Percentiles rank a stretch among this genome's conserved stretches.
These are phyloP conservation scores for Rheum nobile DNA, from an alignment of 148 eudicot genomes.

Conservation along the genomic window DNA sequence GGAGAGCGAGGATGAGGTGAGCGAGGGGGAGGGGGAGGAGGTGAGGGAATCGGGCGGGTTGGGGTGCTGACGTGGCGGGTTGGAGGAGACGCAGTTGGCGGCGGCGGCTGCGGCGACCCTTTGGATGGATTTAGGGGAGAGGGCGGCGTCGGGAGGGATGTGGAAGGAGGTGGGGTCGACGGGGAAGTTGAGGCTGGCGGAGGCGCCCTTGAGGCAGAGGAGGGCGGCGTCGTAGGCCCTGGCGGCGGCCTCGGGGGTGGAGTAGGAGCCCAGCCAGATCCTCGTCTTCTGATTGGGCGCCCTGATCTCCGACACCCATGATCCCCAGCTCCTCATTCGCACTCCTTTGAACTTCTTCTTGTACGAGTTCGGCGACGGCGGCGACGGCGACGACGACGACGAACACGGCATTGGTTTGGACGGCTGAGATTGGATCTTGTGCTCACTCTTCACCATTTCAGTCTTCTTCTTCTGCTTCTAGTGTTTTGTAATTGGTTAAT, in stretches of 20 bases:
- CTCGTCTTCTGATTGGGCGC: constrained; percentile 82
- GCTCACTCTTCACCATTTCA: constrained; percentile 54
- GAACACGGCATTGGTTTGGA: constrained; percentile 16
- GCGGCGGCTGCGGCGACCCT: constrained; percentile 33
- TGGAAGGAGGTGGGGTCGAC: neutral
- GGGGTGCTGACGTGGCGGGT: neutral
- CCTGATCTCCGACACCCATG: constrained; percentile 68
- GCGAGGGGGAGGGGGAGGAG: constrained; percentile 9
- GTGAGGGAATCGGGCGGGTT: neutral
- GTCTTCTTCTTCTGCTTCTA: neutral
- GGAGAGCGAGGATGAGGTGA: constrained; percentile 14
- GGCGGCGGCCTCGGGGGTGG: constrained; percentile 86
- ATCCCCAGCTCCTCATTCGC: constrained; percentile 63
- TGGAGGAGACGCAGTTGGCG: neutral
- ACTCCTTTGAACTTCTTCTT: constrained; percentile 85
- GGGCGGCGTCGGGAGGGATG: constrained; percentile 1
- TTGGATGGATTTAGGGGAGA: constrained; percentile 74
- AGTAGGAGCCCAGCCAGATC: constrained; percentile 85
- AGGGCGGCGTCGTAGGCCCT: constrained; percentile 92
- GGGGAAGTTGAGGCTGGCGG: constrained; percentile 74
- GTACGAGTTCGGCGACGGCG: constrained; percentile 7
- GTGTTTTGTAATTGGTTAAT: neutral
- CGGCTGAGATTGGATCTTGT: constrained; percentile 22
- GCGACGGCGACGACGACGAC: constrained; percentile 12
- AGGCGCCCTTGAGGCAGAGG: constrained; percentile 68